Percentiles rank a stretch among this genome's conserved stretches.
Evolutionary conservation across 2,329 filamentous ascomycete species (phyloP).

Genomic region (Ceratocystis diversiconidia): DNA sequence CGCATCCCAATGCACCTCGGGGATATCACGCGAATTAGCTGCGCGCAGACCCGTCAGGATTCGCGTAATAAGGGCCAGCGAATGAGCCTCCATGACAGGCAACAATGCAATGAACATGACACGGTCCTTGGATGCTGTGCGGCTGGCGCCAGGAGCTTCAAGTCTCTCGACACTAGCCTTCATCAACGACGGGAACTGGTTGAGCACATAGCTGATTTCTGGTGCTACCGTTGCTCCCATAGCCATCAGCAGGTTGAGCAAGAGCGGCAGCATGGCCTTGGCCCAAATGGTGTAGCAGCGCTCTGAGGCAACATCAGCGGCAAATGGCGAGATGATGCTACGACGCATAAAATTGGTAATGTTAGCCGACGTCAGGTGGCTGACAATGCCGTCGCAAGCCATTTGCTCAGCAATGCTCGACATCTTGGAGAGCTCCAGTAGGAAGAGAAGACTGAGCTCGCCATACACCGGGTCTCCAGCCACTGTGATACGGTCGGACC

Average conservation of each 20-base stretch:
- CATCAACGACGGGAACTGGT: constrained; percentile 73
- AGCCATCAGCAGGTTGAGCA: constrained; percentile 73
- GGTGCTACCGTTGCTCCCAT: constrained; percentile 69
- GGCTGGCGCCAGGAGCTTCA: constrained; percentile 43
- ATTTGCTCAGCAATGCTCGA: constrained; percentile 75
- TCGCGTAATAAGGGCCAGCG: constrained; percentile 57
- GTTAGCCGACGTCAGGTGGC: constrained; percentile 64
- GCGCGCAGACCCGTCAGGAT: constrained; percentile 54
- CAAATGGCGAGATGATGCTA: constrained; percentile 59
- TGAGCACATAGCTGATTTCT: constrained; percentile 76
- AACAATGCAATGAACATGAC: constrained; percentile 58
- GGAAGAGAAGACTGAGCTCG: constrained; percentile 76
- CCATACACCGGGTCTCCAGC: constrained; percentile 81
- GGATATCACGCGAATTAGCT: constrained; percentile 54
- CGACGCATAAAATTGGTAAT: constrained; percentile 65
- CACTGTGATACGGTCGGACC: constrained; percentile 70
- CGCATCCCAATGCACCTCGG: constrained; percentile 61
- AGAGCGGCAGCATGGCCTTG: constrained; percentile 71
- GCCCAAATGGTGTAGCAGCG: constrained; percentile 84
- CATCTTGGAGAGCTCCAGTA: constrained; percentile 74
- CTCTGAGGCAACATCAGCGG: constrained; percentile 50
- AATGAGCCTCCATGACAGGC: constrained; percentile 64
- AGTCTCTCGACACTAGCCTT: constrained; percentile 57
- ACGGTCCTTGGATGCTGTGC: constrained; percentile 33
- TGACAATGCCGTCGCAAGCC: constrained; percentile 71